Evolutionary conservation across 495 filamentous ascomycete species (phyloP).

Genomic region (Chlorociboria aeruginascens): DNA sequence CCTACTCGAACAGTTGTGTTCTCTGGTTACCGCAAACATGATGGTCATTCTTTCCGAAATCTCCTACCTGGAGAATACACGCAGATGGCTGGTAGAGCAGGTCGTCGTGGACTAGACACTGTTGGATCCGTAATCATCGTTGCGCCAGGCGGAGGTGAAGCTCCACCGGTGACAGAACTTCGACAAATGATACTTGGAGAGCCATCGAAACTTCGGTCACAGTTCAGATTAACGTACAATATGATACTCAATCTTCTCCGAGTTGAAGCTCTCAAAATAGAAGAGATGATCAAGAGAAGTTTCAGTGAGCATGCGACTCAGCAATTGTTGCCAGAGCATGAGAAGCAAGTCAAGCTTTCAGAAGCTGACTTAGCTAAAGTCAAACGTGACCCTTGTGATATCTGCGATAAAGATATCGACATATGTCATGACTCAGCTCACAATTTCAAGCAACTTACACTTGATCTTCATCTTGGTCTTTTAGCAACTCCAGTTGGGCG

Average conservation of each 20-base stretch:
- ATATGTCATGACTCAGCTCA: constrained; percentile 69
- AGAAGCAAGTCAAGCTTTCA: constrained; percentile 85
- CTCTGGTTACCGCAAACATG: constrained; percentile 92
- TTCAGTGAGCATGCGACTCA: constrained; percentile 99
- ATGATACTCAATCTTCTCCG: constrained; percentile 96
- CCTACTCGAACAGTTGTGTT: constrained; percentile 96
- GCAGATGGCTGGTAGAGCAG: constrained; percentile 94
- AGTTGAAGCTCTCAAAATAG: constrained; percentile 94
- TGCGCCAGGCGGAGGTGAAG: constrained; percentile 70
- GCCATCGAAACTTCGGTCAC: constrained; percentile 87
- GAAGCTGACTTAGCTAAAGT: constrained; percentile 84
- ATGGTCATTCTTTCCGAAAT: constrained; percentile 83
- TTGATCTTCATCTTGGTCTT: constrained; percentile 60
- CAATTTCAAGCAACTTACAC: constrained; percentile 59
- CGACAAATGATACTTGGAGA: constrained; percentile 92
- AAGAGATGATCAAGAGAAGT: constrained; percentile 99
- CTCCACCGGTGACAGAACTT: constrained; percentile 69
- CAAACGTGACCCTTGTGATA: constrained; percentile 70
- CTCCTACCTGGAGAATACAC: constrained; percentile 93
- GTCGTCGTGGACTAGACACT: constrained; percentile 80
- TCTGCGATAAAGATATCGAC: constrained; percentile 71
- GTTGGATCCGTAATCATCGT: constrained; percentile 93
- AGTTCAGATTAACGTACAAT: constrained; percentile 96
- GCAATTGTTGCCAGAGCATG: constrained; percentile 85
- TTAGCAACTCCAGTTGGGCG: constrained; percentile 65